Evolutionary conservation across 768 basidiomycete genomes (phyloP).

Genomic region (Termitomyces eurrhizus): DNA sequence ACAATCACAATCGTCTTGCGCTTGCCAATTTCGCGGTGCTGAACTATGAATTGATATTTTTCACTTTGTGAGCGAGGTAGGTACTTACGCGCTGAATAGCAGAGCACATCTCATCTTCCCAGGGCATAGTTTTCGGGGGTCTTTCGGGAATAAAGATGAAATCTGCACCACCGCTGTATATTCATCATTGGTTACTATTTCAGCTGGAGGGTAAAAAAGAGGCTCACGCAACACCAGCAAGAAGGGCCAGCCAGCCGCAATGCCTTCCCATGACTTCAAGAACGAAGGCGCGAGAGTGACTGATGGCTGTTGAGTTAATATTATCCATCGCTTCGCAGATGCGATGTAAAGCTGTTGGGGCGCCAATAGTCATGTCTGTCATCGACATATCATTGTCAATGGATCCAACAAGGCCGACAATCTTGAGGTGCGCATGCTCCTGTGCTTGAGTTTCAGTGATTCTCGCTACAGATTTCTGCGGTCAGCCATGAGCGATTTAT

Average conservation of each 20-base stretch:
- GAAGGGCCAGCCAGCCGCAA: constrained; percentile 95
- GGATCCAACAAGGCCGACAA: constrained; percentile 97
- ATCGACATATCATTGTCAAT: constrained; percentile 99
- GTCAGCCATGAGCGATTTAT: background rate
- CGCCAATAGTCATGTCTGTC: constrained; percentile 97
- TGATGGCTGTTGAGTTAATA: constrained; percentile 94
- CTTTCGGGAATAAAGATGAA: constrained; percentile 97
- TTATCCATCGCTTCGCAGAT: constrained; percentile 99
- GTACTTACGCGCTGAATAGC: constrained; percentile 69
- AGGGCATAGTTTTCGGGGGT: constrained; percentile 72
- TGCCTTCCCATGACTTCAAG: constrained; percentile 99
- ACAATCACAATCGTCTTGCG: constrained; percentile 98
- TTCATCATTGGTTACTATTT: background rate
- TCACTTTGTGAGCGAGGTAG: background rate
- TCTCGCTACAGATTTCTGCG: constrained; percentile 37
- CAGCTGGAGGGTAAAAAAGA: background rate
- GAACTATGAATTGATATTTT: background rate
- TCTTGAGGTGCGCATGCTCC: constrained; percentile 81
- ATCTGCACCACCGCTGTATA: constrained; percentile 78
- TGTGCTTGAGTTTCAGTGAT: constrained; percentile 73
- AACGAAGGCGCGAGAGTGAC: constrained; percentile 96
- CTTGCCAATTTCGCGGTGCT: constrained; percentile 93
- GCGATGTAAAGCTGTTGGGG: constrained; percentile 92
- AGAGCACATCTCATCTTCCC: constrained; percentile 92
- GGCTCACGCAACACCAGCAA: constrained; percentile 84